A percentile compares a stretch with the other conserved stretches of the same genome.
These are phyloP conservation scores for Syzygium aromaticum DNA, from an alignment of 345 rosid genomes.

Conservation along the genomic window DNA sequence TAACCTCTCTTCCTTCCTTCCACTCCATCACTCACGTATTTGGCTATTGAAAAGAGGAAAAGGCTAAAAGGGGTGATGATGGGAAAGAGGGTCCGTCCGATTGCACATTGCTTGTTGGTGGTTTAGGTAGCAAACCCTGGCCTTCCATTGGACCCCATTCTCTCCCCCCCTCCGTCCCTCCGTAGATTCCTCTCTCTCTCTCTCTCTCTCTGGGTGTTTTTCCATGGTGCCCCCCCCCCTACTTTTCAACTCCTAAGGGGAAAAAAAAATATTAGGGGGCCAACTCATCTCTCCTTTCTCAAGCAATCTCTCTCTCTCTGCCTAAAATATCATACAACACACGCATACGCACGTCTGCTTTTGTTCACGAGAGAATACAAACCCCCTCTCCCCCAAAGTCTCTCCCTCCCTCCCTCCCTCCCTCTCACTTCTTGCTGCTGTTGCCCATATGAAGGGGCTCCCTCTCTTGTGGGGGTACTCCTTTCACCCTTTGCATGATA, in stretches of 20 bases:
- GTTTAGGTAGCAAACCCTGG: constrained; percentile 68
- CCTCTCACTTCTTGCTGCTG: too few relatives aligned
- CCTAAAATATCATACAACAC: neutral
- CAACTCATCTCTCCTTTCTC: constrained; percentile 23
- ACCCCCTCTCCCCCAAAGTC: neutral
- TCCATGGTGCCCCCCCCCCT: neutral
- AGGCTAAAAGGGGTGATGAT: constrained; percentile 5
- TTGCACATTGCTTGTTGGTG: constrained; percentile 67
- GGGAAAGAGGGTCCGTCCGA: constrained; percentile 23
- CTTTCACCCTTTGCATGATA: neutral
- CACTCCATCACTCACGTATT: neutral
- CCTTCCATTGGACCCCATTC: constrained; percentile 30
- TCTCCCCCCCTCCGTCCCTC: neutral
- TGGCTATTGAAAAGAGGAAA: constrained; percentile 14
- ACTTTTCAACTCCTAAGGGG: neutral
- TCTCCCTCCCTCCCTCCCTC: too few relatives aligned
- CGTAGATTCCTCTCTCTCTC: neutral
- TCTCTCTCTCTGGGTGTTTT: neutral
- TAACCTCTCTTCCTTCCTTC: neutral
- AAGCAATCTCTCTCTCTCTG: neutral
- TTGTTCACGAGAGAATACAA: neutral
- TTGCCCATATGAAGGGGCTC: too few relatives aligned
- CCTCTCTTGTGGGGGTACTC: neutral
- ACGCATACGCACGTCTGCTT: neutral
- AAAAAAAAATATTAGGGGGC: constrained; percentile 1